Evolutionary conservation across 352 stramenopile genomes (phyloP).

Genomic region (Pythium brachiatum): DNA sequence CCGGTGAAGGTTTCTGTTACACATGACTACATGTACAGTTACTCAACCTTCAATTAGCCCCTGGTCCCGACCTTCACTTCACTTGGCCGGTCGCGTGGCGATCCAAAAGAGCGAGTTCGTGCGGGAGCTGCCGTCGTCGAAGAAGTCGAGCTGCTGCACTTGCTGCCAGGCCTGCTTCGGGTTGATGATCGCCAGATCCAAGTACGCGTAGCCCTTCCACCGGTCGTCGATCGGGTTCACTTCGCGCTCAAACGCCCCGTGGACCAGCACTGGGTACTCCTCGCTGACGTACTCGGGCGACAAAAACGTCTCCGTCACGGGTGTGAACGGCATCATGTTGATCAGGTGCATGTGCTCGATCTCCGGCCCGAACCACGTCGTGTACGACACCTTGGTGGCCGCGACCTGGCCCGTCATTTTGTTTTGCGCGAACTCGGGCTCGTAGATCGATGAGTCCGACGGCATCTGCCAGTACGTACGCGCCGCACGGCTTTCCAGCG

Average conservation of each 20-base stretch:
- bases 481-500: conserved; percentile 92
- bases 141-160: conserved; percentile 66
- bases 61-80: neutral
- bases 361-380: conserved; percentile 85
- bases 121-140: conserved; percentile 85
- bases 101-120: conserved; percentile 91
- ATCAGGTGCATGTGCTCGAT: conserved; percentile 88
- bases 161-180: conserved; percentile 62
- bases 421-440: conserved; percentile 68
- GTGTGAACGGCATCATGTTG: conserved; percentile 92
- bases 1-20: no score
- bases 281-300: conserved; percentile 62
- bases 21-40: no score
- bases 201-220: conserved; percentile 83
- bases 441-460: conserved; percentile 55
- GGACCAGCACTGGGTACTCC: conserved; percentile 75
- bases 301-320: conserved; percentile 77
- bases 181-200: conserved; percentile 84
- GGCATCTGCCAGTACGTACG: conserved; percentile 97
- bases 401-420: conserved; percentile 84
- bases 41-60: no score
- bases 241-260: conserved; percentile 62
- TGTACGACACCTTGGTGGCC: conserved; percentile 79
- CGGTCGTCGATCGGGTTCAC: conserved; percentile 65
- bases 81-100: conserved; percentile 50